phyloP scores from a whole-genome alignment of 768 basidiomycete genomes.

The Termitomyces sp. region DNA sequence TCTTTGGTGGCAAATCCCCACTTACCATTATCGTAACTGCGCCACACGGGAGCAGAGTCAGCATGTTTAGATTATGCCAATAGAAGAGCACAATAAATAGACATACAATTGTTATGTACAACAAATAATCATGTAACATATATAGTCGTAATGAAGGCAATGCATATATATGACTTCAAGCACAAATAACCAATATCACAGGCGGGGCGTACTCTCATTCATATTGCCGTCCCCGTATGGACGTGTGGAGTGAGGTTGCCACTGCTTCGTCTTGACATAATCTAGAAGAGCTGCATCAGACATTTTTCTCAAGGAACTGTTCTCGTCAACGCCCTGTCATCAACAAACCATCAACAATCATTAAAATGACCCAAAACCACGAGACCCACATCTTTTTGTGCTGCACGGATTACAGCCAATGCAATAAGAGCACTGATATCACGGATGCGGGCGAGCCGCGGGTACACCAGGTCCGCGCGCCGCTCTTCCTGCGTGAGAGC shows the following conservation, averaged over 20 bases:
- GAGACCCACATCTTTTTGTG: conserved; percentile 53
- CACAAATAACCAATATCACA: conserved; percentile 13
- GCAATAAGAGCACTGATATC: conserved; percentile 62
- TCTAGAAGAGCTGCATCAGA: conserved; percentile 40
- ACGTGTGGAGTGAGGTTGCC: conserved; percentile 35
- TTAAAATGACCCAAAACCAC: neutral
- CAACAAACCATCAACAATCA: neutral
- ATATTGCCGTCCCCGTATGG: neutral
- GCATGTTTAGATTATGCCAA: neutral
- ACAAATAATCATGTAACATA: neutral
- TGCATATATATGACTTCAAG: neutral
- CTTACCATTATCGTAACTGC: neutral
- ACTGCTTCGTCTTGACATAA: conserved; percentile 51
- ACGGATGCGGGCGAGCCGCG: conserved; percentile 59
- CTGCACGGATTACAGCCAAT: conserved; percentile 53
- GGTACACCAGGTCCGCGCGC: conserved; percentile 55
- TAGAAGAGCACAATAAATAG: neutral
- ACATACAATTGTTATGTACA: too few species aligned
- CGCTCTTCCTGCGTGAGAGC: conserved; percentile 53
- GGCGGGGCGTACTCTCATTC: conserved; percentile 18
- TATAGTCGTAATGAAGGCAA: neutral
- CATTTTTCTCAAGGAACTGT: conserved; percentile 39
- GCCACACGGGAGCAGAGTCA: neutral
- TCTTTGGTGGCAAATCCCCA: neutral
- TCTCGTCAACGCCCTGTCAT: conserved; percentile 38